Evolutionary conservation across 2,329 filamentous ascomycete genomes (phyloP).

Genomic region (Capronia epimyces): DNA sequence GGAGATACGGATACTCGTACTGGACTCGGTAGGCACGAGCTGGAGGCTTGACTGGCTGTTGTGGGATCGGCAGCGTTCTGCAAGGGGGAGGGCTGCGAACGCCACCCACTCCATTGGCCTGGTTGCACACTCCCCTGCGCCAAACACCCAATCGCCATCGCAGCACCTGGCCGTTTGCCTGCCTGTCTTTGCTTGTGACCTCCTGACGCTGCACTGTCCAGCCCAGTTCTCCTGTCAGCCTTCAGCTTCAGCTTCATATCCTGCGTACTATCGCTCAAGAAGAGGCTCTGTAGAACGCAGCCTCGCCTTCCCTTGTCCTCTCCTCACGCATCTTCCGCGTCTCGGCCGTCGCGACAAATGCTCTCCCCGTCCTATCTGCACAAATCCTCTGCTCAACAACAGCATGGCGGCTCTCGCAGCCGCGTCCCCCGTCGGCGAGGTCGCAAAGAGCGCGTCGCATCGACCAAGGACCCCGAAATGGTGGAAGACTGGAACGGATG

Average conservation of each 20-base stretch:
- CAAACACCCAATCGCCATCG: conserved; percentile 7
- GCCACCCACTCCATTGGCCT: background rate
- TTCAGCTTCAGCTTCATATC: conserved; percentile 12
- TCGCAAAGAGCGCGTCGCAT: conserved; percentile 39
- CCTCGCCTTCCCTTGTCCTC: conserved; percentile 3
- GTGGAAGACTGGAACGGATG: conserved; percentile 44
- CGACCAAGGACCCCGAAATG: conserved; percentile 38
- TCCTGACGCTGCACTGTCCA: conserved; percentile 18
- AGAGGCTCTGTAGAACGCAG: conserved; percentile 17
- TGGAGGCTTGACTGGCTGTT: background rate
- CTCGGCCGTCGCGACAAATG: conserved; percentile 22
- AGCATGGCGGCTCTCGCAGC: conserved; percentile 45
- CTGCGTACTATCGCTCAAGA: background rate
- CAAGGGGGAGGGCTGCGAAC: conserved; percentile 1
- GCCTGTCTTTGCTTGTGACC: conserved; percentile 18
- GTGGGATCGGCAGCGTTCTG: background rate
- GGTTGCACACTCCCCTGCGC: background rate
- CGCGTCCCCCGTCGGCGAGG: conserved; percentile 39
- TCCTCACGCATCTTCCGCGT: conserved; percentile 3
- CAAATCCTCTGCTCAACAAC: conserved; percentile 18
- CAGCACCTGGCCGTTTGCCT: background rate
- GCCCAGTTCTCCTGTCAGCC: conserved; percentile 6
- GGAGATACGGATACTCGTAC: conserved; percentile 13
- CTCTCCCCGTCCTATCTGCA: conserved; percentile 9
- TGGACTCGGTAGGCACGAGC: too few species aligned